Evolutionary conservation across 768 basidiomycete genomes (phyloP).

Genomic region (Suillus lakei): DNA sequence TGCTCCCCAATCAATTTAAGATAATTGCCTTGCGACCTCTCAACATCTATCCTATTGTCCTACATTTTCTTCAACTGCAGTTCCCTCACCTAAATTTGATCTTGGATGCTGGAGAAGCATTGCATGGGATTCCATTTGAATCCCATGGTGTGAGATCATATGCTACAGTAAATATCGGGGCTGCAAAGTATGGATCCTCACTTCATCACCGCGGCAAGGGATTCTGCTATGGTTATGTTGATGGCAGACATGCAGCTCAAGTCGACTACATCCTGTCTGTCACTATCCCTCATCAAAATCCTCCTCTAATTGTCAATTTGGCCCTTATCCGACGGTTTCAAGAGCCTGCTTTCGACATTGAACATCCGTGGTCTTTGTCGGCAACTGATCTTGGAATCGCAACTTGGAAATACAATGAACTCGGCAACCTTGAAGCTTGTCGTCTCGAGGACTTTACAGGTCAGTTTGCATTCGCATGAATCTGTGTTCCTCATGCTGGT

Average conservation of each 20-base stretch:
- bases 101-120: background rate
- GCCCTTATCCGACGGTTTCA: background rate
- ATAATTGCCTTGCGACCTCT: background rate
- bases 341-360: background rate
- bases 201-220: background rate
- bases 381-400: background rate
- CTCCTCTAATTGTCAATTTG: background rate
- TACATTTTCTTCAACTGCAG: background rate
- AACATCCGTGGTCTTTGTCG: background rate
- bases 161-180: background rate
- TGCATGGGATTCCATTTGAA: background rate
- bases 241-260: slow-evolving; percentile 5
- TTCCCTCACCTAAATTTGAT: background rate
- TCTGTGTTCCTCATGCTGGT: background rate
- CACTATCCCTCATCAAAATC: background rate
- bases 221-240: background rate
- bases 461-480: background rate
- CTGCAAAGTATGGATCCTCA: background rate
- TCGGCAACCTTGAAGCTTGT: background rate
- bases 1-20: background rate
- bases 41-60: background rate
- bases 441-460: background rate
- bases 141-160: background rate
- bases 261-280: background rate
- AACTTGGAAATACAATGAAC: background rate